phyloP scores from a whole-genome alignment of 2,329 filamentous ascomycete species.

The Monascus ruber region DNA sequence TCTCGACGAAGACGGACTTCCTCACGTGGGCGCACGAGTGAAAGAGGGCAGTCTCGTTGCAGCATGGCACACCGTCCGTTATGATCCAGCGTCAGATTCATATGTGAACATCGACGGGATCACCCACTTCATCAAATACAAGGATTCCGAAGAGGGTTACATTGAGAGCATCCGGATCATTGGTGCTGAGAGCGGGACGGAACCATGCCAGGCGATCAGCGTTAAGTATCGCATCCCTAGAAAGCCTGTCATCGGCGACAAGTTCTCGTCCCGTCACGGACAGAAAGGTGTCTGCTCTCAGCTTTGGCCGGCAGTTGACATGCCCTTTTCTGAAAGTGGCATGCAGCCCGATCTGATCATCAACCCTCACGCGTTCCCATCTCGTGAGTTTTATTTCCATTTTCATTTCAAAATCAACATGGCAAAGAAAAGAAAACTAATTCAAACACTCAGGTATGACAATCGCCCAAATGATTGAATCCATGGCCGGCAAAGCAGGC shows the following conservation, averaged over 20 bases:
- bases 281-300: slow-evolving; percentile 96
- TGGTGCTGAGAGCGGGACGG: slow-evolving; percentile 69
- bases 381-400: slow-evolving; percentile 41
- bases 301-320: slow-evolving; percentile 85
- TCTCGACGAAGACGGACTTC: slow-evolving; percentile 80
- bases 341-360: slow-evolving; percentile 98
- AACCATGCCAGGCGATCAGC: slow-evolving; percentile 77
- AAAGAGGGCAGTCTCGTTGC: slow-evolving; percentile 74
- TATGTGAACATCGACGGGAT: slow-evolving; percentile 76
- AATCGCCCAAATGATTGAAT: slow-evolving; percentile 98
- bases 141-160: slow-evolving; percentile 76
- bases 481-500: slow-evolving; percentile 86
- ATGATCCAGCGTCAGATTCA: slow-evolving; percentile 57
- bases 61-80: slow-evolving; percentile 79
- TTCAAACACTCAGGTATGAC: slow-evolving; percentile 54
- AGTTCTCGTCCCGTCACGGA: slow-evolving; percentile 96
- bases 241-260: slow-evolving; percentile 89
- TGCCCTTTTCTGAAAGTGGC: slow-evolving; percentile 93
- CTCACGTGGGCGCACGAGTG: slow-evolving; percentile 65
- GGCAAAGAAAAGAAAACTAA: slow-evolving; percentile 2
- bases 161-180: slow-evolving; percentile 89
- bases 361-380: slow-evolving; percentile 98
- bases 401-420: not conserved
- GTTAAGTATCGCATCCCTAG: slow-evolving; percentile 89
- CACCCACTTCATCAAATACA: slow-evolving; percentile 88